Evolutionary conservation across 306 rosid genomes (phyloP).

Genomic region (Lablab purpureus): DNA sequence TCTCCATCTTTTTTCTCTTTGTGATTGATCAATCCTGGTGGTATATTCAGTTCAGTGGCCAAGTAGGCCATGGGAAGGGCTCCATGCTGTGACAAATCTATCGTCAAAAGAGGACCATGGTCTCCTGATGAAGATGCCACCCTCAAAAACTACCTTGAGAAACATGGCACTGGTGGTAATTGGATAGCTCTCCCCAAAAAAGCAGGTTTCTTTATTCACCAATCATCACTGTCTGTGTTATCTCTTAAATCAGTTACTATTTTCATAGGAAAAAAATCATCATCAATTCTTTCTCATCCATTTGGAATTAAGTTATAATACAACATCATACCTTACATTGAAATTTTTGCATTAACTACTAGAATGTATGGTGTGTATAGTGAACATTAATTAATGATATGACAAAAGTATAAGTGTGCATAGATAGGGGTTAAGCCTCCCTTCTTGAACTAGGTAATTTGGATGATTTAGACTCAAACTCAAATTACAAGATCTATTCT

Average conservation of each 20-base stretch:
- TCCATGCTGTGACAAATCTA: constrained; percentile 81
- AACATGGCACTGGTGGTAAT: constrained; percentile 59
- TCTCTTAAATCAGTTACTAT: neutral
- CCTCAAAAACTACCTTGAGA: constrained; percentile 61
- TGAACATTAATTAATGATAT: neutral
- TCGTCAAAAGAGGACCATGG: constrained; percentile 86
- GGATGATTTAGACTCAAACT: neutral
- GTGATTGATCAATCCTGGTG: neutral
- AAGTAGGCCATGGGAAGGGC: constrained; percentile 74
- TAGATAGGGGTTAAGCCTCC: neutral
- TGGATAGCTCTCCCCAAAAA: constrained; percentile 59
- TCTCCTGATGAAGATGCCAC: constrained; percentile 81
- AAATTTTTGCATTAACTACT: neutral
- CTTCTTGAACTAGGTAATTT: neutral
- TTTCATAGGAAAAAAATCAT: neutral
- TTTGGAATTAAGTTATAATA: neutral
- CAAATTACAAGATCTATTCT: neutral
- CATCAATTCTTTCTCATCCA: neutral
- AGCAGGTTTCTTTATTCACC: constrained; percentile 59
- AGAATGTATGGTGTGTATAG: too few relatives aligned
- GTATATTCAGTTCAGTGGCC: constrained; percentile 14
- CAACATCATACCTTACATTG: neutral
- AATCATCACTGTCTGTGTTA: neutral
- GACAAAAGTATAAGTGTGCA: neutral
- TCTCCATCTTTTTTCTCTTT: constrained; percentile 11